Base-by-base conservation (phyloP, 1,284 basidiomycete species). In the Malassezia equina region DNA sequence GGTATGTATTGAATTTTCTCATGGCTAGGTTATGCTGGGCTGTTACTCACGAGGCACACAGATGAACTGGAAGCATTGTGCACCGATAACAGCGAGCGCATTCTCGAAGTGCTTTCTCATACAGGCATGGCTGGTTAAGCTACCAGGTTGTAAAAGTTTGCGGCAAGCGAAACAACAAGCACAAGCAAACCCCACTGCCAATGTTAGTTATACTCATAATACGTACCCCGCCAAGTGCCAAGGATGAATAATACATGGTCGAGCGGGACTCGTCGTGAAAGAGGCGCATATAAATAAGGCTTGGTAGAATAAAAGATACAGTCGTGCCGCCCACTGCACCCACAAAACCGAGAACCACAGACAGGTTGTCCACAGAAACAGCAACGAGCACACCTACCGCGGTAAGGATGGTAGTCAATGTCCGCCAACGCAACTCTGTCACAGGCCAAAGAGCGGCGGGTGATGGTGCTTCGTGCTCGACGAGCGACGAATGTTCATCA, bases 321-420 rank as follows among this genome's bases (percentile, higher is more conserved):
- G 79, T 95, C 13, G 93, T 96, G 17, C 88, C 91, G 15, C 94
- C 94, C 0, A 93, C 94, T 9, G 90, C 86, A 7, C 94, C 94
- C 24, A 99, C 94, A 71, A 98, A 94, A 4, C 90, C 88, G 28
- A 74, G 65, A 46, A 73, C 64, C 36, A 74, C 52, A n/a, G 65
- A 67, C 15, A 74, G 62, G 48, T 74, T 70, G 33, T 70, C 66
- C 27, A 73, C 64, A n/a, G 66, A 50, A 29, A 74, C 40, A 23
- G 59, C 61, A 46, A 74, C 61, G 21, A 62, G 31, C 21, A 69
- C 66, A 8, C 68, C 66, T 13, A 67, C 60, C 34, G 52, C 52
- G 27, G 72, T 66, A 34, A 72, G 61, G 21, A 53, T 51, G 13
- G 60, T 55, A 8, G 71, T 73, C 52, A 73, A 50, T 23, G 64